Conservation (phyloP, 768 basidiomycete genomes). For the Lactifluus pinguis region DNA sequence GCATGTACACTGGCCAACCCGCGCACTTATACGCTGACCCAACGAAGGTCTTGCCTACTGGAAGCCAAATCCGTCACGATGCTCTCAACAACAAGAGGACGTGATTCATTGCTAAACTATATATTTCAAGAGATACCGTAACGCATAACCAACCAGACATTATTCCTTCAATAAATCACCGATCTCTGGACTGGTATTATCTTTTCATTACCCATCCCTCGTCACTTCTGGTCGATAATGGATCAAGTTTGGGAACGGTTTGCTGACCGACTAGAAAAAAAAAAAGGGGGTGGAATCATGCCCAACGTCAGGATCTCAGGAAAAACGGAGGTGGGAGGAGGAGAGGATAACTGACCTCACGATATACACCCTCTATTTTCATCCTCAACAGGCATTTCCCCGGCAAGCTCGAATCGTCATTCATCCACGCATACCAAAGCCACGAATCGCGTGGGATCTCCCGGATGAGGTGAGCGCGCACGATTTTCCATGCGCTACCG, state of each 20-base stretch:
- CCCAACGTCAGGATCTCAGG: background rate
- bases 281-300: background rate
- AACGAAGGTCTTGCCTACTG: too few relatives aligned
- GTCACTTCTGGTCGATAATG: conserved; percentile 28
- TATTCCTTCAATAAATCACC: too few relatives aligned
- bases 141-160: too few relatives aligned
- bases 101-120: too few relatives aligned
- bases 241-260: conserved; percentile 45
- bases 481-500: conserved; percentile 43
- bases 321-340: too few relatives aligned
- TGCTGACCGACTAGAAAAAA: conserved; percentile 39
- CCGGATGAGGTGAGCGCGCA: conserved; percentile 37
- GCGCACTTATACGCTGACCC: too few relatives aligned
- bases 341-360: conserved; percentile 34
- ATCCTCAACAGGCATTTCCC: conserved; percentile 54
- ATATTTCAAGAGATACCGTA: too few relatives aligned
- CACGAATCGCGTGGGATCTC: conserved; percentile 39
- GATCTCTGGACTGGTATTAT: too few relatives aligned
- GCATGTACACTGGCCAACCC: too few relatives aligned
- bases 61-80: too few relatives aligned
- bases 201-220: background rate
- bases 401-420: conserved; percentile 26
- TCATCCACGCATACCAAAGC: conserved; percentile 39
- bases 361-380: conserved; percentile 47
- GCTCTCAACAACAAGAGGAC: too few relatives aligned